Base-by-base conservation (phyloP, 1,284 basidiomycete species). In the Ceratobasidium sp. region DNA sequence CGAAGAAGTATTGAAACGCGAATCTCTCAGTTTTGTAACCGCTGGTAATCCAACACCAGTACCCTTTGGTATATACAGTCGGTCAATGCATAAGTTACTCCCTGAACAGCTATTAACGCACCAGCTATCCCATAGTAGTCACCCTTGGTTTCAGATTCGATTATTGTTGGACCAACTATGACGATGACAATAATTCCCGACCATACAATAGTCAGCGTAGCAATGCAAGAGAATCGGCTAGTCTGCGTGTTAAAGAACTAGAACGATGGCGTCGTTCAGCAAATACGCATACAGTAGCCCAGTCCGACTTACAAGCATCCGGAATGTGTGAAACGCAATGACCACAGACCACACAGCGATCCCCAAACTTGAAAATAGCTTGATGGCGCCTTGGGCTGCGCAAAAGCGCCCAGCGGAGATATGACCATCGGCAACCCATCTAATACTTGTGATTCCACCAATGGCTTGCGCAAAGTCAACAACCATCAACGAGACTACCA, bases 1-100 rank as follows among this genome's bases (percentile, higher is more conserved):
- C 82, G 85, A 86, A 87, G 44, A 86, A 67, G 75, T 87, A 87
- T 79, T 86, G 85, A 3, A 84, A 84, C 25, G 78, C 81, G 46
- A 87, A 81, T 3, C 84, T 81, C 65, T 84, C 82, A 2, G 77
- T 76, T 2, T 81, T 65, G 77, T 82, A 85, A 19, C 82, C 40
- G 17, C 81, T 59, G 22, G 83, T 82, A 76, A 87, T 85, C 86
- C 86, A 87, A 78, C 86, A 88, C 86, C 86, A 77, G 29, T 67
- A 67, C 22, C 86, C 73, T n/a, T 83, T 84, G 83, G 85, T 66
- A 11, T 29, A 29, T 61, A n/a, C 15, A 29, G 70, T 76, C 71
- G 37, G 25, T 32, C 22, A 22, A 56, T 59, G 64, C 22, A 22
- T 37, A 65, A 69, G 56, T 46, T 4, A 64, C n/a, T 37, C 61